Conservation (phyloP, 139 green algal species). For the Penium margaritaceum region DNA sequence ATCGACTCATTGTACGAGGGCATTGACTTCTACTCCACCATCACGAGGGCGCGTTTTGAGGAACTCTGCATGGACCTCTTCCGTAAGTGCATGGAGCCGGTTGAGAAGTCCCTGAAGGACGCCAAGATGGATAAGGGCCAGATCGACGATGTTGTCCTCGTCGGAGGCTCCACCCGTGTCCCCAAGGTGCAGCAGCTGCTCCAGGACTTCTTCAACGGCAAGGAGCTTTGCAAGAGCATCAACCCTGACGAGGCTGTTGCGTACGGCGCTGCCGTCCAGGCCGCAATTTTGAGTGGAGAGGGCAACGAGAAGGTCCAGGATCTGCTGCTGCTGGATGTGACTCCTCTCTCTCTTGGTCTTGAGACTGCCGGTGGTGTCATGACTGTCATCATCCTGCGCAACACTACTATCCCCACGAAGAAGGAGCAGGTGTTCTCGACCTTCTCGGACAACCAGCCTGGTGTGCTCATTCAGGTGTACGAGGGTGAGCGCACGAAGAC, state of each 20-base stretch:
- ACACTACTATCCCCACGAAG: slow-evolving; percentile 98
- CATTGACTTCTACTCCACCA: slow-evolving; percentile 90
- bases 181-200: slow-evolving; percentile 96
- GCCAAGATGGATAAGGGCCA: slow-evolving; percentile 78
- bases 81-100: slow-evolving; percentile 48
- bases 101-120: slow-evolving; percentile 66
- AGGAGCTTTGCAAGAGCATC: slow-evolving; percentile 98
- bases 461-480: slow-evolving; percentile 49
- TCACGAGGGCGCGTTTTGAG: slow-evolving; percentile 94
- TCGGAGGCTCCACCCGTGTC: slow-evolving; percentile 92
- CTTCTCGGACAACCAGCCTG: slow-evolving; percentile 89
- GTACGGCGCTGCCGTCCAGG: slow-evolving; percentile 89
- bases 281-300: slow-evolving; percentile 67
- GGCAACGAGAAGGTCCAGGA: slow-evolving; percentile 92
- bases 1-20: slow-evolving; percentile 94
- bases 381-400: slow-evolving; percentile 86
- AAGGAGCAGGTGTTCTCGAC: slow-evolving; percentile 99
- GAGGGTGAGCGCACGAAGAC: slow-evolving; percentile 86
- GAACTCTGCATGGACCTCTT: slow-evolving; percentile 98
- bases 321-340: slow-evolving; percentile 94
- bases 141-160: slow-evolving; percentile 86
- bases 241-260: slow-evolving; percentile 99
- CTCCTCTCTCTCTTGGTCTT: slow-evolving; percentile 86
- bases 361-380: slow-evolving; percentile 89
- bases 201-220: slow-evolving; percentile 98